Base-by-base conservation (phyloP, 768 basidiomycete genomes). In the Tephrocybe sp. region DNA sequence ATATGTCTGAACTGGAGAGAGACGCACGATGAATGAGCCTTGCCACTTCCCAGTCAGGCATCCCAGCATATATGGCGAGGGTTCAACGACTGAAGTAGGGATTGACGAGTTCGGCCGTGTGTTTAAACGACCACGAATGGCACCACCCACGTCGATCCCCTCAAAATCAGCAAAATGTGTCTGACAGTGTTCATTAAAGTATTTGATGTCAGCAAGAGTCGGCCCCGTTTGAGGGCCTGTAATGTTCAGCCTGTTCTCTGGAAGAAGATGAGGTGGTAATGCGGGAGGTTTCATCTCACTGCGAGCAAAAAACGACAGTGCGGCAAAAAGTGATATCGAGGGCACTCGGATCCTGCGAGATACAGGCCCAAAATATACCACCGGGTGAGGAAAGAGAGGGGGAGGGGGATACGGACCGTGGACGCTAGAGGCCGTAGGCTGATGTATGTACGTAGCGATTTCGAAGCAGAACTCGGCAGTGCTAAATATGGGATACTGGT, bases 1-100 rank as follows among this genome's bases (percentile, higher is more conserved):
- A 39, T 42, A 11, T 9, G 9, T 31, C 13, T 50, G 19, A 23
- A 22, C 33, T 18, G 31, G 27, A 47, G 38, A n/a, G n/a, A 43
- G 10, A 53, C 73, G 47, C 53, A 80, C 79, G 11, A 79, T 69
- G 33, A 65, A 70, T 8, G 77, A 74, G 2, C 78, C 79, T 45
- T 71, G 69, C 78, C 77, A 82, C 30, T 60, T 64, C 16, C 79
- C 80, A 3, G 70, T 69, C 22, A 80, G 64, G 1, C 67, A 64
- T 10, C 74, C 78, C 19, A 73, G 65, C 43, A 64, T 63, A 55
- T 82, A 79, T 16, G 64, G 55, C 12, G 56, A 47, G 10, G 60
- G 56, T 31, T 65, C 58, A 25, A 54, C 57, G 16, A 63, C 43
- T 7, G 47, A 11, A 24, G 19, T 27, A 24, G 44, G 25, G 11